phyloP scores from a whole-genome alignment of 2,329 filamentous ascomycete genomes.

The Fusarium sp. region DNA sequence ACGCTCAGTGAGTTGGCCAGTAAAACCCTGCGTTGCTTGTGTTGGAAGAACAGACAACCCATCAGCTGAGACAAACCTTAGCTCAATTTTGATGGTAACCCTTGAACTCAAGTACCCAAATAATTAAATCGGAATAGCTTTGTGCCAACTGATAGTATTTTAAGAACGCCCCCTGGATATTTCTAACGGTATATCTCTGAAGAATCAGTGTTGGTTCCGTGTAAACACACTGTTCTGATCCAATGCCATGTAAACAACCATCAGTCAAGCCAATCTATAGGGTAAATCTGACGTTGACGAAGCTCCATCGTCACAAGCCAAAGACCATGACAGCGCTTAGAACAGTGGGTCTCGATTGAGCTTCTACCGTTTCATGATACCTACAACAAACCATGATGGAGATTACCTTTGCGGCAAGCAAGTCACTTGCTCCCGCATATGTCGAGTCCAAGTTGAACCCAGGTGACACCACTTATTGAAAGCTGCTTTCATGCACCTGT shows the following conservation, averaged over 20 bases:
- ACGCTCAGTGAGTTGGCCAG: too few relatives aligned
- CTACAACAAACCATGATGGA: background rate
- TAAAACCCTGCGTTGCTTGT: background rate
- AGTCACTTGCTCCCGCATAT: fast-evolving
- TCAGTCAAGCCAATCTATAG: background rate
- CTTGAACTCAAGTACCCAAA: background rate
- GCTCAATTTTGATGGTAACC: fast-evolving
- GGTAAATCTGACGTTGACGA: constrained; percentile 3
- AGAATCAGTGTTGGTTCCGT: fast-evolving
- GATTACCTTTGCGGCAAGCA: too few relatives aligned
- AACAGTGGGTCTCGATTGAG: constrained; percentile 9
- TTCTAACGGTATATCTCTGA: fast-evolving
- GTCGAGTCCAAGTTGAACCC: too few relatives aligned
- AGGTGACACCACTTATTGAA: fast-evolving
- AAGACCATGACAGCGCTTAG: constrained; percentile 8
- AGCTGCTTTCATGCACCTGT: background rate
- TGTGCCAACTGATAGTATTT: background rate
- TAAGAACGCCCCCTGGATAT: background rate
- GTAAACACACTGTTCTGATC: background rate
- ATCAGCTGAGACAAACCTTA: background rate
- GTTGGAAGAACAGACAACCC: fast-evolving
- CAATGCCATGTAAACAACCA: background rate
- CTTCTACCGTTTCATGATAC: constrained; percentile 2
- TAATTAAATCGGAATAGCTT: fast-evolving
- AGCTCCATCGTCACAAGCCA: constrained; percentile 7